phyloP scores from a whole-genome alignment of 352 stramenopile species.

The Phytophthora kernoviae region DNA sequence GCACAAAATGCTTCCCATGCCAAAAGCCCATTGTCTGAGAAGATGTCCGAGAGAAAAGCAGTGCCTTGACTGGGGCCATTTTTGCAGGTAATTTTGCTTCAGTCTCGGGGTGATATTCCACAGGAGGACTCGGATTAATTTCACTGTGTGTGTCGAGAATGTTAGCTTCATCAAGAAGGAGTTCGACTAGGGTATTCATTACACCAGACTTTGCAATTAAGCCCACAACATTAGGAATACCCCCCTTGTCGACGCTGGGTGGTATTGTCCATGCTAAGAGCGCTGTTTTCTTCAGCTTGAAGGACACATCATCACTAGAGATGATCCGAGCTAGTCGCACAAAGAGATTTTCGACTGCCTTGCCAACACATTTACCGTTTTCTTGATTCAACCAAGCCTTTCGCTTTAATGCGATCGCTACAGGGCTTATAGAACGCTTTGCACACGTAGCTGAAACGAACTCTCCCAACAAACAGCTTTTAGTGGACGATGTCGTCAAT shows the following conservation, averaged over 20 bases:
- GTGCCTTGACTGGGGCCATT: slow-evolving; percentile 12
- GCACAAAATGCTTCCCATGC: slow-evolving; percentile 42
- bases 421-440: neutral
- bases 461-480: slow-evolving; percentile 45
- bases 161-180: slow-evolving; percentile 33
- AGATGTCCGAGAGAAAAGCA: slow-evolving; percentile 31
- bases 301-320: slow-evolving; percentile 39
- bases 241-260: slow-evolving; percentile 9
- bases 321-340: slow-evolving; percentile 48
- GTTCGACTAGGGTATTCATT: slow-evolving; percentile 25
- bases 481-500: slow-evolving; percentile 47
- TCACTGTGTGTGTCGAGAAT: slow-evolving; percentile 18
- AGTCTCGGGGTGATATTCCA: neutral
- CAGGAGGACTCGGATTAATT: slow-evolving; percentile 7
- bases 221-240: slow-evolving; percentile 1
- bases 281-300: slow-evolving; percentile 48
- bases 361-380: slow-evolving; percentile 14
- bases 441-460: slow-evolving; percentile 25
- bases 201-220: slow-evolving; percentile 39
- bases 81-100: slow-evolving; percentile 19
- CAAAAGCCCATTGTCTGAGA: slow-evolving; percentile 32
- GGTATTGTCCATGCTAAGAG: slow-evolving; percentile 48
- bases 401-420: neutral
- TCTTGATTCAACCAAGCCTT: slow-evolving; percentile 1
- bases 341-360: slow-evolving; percentile 61